phyloP scores from a whole-genome alignment of 345 rosid genomes.

The Linum trigynum region DNA sequence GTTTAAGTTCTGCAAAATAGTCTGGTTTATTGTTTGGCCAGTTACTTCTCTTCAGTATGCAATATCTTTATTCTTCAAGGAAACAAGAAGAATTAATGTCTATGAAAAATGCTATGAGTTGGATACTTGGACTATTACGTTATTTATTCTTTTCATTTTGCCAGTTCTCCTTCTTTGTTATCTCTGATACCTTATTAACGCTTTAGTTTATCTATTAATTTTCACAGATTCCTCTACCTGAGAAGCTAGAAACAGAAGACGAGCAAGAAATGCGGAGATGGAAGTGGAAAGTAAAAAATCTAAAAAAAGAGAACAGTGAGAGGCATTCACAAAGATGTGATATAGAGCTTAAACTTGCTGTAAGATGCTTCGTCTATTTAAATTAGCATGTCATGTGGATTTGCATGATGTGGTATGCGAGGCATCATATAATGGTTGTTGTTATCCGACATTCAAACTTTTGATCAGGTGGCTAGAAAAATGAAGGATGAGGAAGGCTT shows the following conservation, averaged over 20 bases:
- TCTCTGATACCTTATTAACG: constrained; percentile 5
- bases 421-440: constrained; percentile 11
- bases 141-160: constrained; percentile 3
- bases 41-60: neutral
- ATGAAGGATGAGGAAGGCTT: constrained; percentile 93
- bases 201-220: neutral
- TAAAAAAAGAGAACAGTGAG: constrained; percentile 67
- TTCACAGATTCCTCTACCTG: constrained; percentile 62
- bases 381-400: constrained; percentile 4
- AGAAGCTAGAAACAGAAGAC: constrained; percentile 66
- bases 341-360: constrained; percentile 84
- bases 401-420: constrained; percentile 8
- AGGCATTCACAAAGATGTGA: constrained; percentile 95
- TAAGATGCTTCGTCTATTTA: constrained; percentile 35
- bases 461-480: constrained; percentile 80
- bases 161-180: neutral
- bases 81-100: neutral
- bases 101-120: no score
- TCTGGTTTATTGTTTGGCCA: neutral
- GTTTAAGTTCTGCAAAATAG: constrained; percentile 20
- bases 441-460: constrained; percentile 6
- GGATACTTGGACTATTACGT: constrained; percentile 3
- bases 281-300: constrained; percentile 71
- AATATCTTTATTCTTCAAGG: no score
- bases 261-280: constrained; percentile 53